Percentiles rank a stretch among this genome's conserved stretches.
phyloP scores from a whole-genome alignment of 352 stramenopile genomes.

The Globisporangium rhizosaccharum region DNA sequence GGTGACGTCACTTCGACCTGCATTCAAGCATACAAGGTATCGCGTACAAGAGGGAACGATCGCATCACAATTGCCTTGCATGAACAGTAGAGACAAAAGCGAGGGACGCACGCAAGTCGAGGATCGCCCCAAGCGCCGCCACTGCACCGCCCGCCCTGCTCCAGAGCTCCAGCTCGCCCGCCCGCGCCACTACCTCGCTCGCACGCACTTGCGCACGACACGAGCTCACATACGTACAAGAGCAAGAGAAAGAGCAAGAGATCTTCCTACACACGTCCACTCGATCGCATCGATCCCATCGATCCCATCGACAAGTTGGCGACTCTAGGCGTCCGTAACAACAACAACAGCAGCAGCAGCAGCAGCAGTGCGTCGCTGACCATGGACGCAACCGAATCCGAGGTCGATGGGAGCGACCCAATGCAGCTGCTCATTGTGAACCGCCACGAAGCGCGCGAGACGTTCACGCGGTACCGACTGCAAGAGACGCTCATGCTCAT shows the following conservation, averaged over 20 bases:
- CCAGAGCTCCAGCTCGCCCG: no score
- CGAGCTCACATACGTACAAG: background rate
- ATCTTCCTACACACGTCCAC: background rate
- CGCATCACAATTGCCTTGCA: no score
- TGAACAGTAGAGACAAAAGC: no score
- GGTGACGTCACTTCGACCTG: no score
- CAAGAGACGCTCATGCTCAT: slow-evolving; percentile 88
- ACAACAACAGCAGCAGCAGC: background rate
- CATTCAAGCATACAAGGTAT: no score
- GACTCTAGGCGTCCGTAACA: no score
- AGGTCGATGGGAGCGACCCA: slow-evolving; percentile 54
- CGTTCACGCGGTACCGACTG: slow-evolving; percentile 77
- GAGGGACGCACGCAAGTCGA: background rate
- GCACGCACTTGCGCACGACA: background rate
- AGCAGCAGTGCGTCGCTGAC: background rate
- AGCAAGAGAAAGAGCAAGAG: background rate
- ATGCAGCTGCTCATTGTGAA: slow-evolving; percentile 76
- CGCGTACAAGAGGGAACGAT: no score
- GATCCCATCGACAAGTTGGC: background rate
- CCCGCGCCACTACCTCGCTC: background rate
- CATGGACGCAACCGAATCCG: slow-evolving; percentile 54
- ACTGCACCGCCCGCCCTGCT: background rate
- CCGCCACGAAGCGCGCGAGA: slow-evolving; percentile 42
- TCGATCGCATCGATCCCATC: background rate
- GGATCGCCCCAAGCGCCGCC: slow-evolving; percentile 1